Evolutionary conservation across 768 basidiomycete species (phyloP), one percentile per base, ranked within the genome.

Genomic region (Naganishia kalamii): DNA sequence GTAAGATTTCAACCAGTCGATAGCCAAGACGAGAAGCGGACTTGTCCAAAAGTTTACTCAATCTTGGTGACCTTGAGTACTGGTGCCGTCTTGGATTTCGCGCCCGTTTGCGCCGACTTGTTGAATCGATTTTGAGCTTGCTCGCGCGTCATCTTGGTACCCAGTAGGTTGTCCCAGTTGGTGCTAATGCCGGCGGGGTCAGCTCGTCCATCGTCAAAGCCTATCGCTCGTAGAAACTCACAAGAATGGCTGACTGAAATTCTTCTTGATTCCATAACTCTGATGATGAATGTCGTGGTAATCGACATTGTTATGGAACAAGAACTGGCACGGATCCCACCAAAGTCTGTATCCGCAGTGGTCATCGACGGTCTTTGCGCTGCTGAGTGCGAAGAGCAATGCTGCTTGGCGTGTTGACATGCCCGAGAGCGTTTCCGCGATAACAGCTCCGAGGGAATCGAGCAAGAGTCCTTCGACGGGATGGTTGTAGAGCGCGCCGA

Each of bases 271-370:
- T 3, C 94, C 94, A 80, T 79, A 71, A 64, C 88, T 89, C 82
- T 93, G 92, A 77, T 97, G 94, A 74, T 98, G 94, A 66, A 98
- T 96, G 77, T 97, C 94, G 76, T 97, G 94, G 78, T 94, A 99
- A 78, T 94, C 90, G 0, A 92, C 88, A 75, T 91, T 96, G 76
- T 99, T 99, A 3, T 82, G 80, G 54, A 86, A 89, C 62, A 97
- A 68, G 72, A 89, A 72, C 77, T 98, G 94, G 29, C 92, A 79
- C 0, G 93, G 96, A 72, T 99, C 96, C 79, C 87, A 94, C 48
- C 92, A 91, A 13, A 98, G 78, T 32, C 77, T 81, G 75, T 94
- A 97, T 3, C 92, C 93, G 66, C 91, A 94, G 75, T 96, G 93
- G 75, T 94, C 92, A 70, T 96, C 92, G 51, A 96, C 90, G 1